A percentile compares a stretch with the other conserved stretches of the same genome.
phyloP scores from a whole-genome alignment of 129 eudicot species.

The Chrysanthemum makinoi region DNA sequence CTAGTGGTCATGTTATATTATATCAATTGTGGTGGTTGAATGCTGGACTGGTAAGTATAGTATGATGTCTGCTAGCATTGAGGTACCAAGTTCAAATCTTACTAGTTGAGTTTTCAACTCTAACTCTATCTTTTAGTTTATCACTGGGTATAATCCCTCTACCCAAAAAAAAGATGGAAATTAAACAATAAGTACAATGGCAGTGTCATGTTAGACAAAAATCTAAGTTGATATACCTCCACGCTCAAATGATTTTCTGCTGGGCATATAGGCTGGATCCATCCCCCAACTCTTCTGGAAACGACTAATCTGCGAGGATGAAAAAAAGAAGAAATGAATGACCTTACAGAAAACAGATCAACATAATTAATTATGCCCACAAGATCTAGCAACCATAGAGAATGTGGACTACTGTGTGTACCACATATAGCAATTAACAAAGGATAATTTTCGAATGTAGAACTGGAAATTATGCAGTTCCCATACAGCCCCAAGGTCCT shows the following conservation, averaged over 20 bases:
- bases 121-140: no score
- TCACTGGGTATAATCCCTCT: no score
- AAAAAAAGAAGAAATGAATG: not conserved
- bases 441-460: not conserved
- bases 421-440: not conserved
- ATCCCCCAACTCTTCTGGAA: constrained; percentile 97
- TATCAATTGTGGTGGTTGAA: not conserved
- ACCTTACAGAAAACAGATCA: constrained; percentile 8
- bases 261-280: constrained; percentile 97
- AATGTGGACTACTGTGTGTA: constrained; percentile 7
- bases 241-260: constrained; percentile 93
- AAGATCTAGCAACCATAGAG: constrained; percentile 2
- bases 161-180: not conserved
- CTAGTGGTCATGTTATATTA: not conserved
- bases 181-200: not conserved
- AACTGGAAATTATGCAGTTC: not conserved
- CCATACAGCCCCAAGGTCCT: not conserved
- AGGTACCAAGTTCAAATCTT: no score
- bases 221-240: constrained; percentile 54
- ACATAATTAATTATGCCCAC: constrained; percentile 1
- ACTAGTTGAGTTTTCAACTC: no score
- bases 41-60: no score
- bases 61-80: no score
- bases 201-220: not conserved
- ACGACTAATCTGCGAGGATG: constrained; percentile 56